Evolutionary conservation across 2,329 filamentous ascomycete genomes (phyloP), one percentile per base, ranked within the genome.

Genomic region (Ophiostoma quercus): DNA sequence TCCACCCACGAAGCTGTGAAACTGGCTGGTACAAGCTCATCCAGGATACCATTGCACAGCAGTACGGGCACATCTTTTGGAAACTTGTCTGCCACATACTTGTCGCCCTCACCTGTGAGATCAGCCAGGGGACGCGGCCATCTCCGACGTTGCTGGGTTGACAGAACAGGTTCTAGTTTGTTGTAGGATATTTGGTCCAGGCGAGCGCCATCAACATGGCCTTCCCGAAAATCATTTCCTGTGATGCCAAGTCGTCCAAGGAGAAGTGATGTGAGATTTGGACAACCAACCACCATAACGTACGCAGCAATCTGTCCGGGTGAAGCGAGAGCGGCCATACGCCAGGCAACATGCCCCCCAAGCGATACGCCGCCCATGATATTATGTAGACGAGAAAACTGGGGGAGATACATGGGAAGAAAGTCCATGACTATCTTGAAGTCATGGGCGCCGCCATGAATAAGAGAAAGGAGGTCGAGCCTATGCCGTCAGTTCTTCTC

Each of bases 351-450:
- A 57, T 57, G 51, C 2, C 51, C 51, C n/a, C 51, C 51, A 11
- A 57, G 51, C 25, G 51, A 57, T 5, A 57, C 51, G 11, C 51
- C 51, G 51, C 51, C 51, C 22, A 57, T 57, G 22, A 57, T 57
- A 7, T 57, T 57, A 25, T 57, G 51, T 57, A 57, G n/a, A 57
- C n/a, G 51, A 11, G 22, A 57, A 25, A 57, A 57, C 4, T 57
- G n/a, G 12, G n/a, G n/a, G 11, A 57, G n/a, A 57, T 57, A 57
- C n/a, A 57, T 57, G 3, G 22, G 51, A 22, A 57, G 51, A n/a
- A 25, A 57, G 51, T 57, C 51, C 22, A 57, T 57, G 51, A 57
- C n/a, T 14, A 54, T n/a, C 51, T 54, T 54, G 51, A 57, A 57
- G 11, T 57, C 22, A 25, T 57, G 51, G n/a, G 16, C 51, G n/a